Evolutionary conservation across 2,329 filamentous ascomycete genomes (phyloP).

Genomic region (Penicillium sp.): DNA sequence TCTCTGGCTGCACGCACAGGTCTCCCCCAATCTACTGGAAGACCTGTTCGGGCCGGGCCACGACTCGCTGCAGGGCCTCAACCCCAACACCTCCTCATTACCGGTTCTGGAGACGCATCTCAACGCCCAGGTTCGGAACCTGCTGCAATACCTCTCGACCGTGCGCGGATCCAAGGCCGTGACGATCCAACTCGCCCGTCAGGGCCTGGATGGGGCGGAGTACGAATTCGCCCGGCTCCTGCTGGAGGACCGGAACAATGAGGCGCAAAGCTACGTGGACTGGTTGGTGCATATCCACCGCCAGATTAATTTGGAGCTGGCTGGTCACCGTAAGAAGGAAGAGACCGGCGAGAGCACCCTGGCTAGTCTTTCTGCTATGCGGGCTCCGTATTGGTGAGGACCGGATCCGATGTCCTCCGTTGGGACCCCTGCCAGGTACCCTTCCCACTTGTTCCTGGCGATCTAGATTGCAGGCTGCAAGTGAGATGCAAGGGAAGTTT

Average conservation of each 20-base stretch:
- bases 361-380: conserved; percentile 48
- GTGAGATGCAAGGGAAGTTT: background rate
- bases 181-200: conserved; percentile 85
- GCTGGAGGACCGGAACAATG: conserved; percentile 94
- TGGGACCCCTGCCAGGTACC: conserved; percentile 1
- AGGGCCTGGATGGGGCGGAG: conserved; percentile 91
- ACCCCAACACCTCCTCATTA: conserved; percentile 76
- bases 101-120: conserved; percentile 88
- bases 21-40: conserved; percentile 84
- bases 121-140: conserved; percentile 92
- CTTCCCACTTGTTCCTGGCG: background rate
- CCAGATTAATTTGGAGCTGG: conserved; percentile 82
- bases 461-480: conserved; percentile 6
- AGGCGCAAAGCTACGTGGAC: conserved; percentile 97
- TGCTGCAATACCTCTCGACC: conserved; percentile 80
- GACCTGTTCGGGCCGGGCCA: conserved; percentile 86
- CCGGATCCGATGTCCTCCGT: background rate
- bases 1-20: conserved; percentile 89
- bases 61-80: conserved; percentile 70
- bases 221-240: conserved; percentile 92
- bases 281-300: conserved; percentile 97
- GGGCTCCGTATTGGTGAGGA: conserved; percentile 48
- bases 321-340: conserved; percentile 53
- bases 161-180: conserved; percentile 84
- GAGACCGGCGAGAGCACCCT: conserved; percentile 46